Conservation (phyloP, 192 early-diverging fungal species). For the Jimgerdemannia flammicorona region DNA sequence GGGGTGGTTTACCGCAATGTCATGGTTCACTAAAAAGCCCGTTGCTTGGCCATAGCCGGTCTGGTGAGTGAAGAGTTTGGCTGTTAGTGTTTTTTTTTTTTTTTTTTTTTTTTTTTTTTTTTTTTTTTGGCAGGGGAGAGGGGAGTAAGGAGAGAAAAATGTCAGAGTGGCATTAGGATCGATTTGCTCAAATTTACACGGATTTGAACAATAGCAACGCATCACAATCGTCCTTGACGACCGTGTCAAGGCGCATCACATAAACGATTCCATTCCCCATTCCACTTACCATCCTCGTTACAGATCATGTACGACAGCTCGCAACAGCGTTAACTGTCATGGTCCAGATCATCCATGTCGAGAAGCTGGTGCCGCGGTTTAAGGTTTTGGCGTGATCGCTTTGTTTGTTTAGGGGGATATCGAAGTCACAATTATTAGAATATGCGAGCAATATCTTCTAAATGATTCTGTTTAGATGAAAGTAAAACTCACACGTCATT, state of each 20-base stretch:
- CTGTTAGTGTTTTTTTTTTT: too few species aligned
- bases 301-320: slow-evolving; percentile 68
- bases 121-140: too few species aligned
- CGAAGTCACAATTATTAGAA: background rate
- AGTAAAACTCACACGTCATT: slow-evolving; percentile 56
- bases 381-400: slow-evolving; percentile 72
- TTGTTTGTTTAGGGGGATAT: too few species aligned
- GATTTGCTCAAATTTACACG: background rate
- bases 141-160: too few species aligned
- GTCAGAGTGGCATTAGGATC: slow-evolving; percentile 4
- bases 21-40: slow-evolving; percentile 79
- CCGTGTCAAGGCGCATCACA: too few species aligned
- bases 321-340: slow-evolving; percentile 67
- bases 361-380: slow-evolving; percentile 55
- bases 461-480: too few species aligned
- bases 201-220: background rate
- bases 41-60: slow-evolving; percentile 93
- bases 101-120: too few species aligned
- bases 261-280: too few species aligned
- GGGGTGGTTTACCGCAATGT: slow-evolving; percentile 52
- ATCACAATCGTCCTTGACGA: too few species aligned
- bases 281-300: slow-evolving; percentile 62
- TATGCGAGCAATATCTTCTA: background rate
- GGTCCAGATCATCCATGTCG: slow-evolving; percentile 59
- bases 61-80: slow-evolving; percentile 54